Percentiles rank a stretch among this genome's conserved stretches.
These are phyloP conservation scores for Cylindrodendrum hubeiense DNA, from an alignment of 2,329 filamentous ascomycete species.

Conservation along the genomic window DNA sequence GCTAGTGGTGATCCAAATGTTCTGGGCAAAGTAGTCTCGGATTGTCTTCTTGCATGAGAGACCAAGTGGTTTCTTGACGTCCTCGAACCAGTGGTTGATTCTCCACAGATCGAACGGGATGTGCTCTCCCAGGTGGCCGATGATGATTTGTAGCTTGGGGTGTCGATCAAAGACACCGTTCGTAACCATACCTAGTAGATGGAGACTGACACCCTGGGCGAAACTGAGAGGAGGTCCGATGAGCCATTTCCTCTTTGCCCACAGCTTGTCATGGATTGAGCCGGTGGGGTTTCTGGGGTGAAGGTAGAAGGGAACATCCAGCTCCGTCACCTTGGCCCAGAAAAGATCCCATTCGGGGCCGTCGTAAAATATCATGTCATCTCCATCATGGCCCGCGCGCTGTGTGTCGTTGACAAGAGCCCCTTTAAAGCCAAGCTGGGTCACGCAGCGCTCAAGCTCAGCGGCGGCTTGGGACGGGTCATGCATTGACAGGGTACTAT, in stretches of 20 bases:
- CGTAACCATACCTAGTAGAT: slow-evolving; percentile 64
- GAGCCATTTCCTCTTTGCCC: slow-evolving; percentile 69
- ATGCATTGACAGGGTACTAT: slow-evolving; percentile 64
- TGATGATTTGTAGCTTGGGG: slow-evolving; percentile 58
- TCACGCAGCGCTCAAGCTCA: slow-evolving; percentile 67
- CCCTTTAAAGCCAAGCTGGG: slow-evolving; percentile 71
- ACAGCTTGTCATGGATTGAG: slow-evolving; percentile 68
- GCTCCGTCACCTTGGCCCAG: slow-evolving; percentile 68
- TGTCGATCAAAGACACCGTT: slow-evolving; percentile 64
- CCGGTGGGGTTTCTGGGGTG: slow-evolving; percentile 72
- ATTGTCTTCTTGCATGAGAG: slow-evolving; percentile 62
- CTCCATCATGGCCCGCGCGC: slow-evolving; percentile 67
- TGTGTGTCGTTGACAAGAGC: slow-evolving; percentile 74
- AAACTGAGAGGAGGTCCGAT: slow-evolving; percentile 71
- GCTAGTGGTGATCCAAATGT: slow-evolving; percentile 69
- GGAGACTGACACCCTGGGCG: slow-evolving; percentile 69
- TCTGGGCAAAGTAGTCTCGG: slow-evolving; percentile 65
- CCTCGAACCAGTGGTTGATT: slow-evolving; percentile 68
- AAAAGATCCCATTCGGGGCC: slow-evolving; percentile 70
- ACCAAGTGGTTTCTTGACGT: slow-evolving; percentile 64
- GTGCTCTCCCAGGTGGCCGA: slow-evolving; percentile 63
- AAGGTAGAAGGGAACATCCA: slow-evolving; percentile 74
- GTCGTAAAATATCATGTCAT: slow-evolving; percentile 75
- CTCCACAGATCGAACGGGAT: slow-evolving; percentile 63
- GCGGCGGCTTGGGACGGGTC: slow-evolving; percentile 62